These are phyloP conservation scores for Fusarium napiforme DNA, from an alignment of 2,329 filamentous ascomycete species.

Conservation along the genomic window DNA sequence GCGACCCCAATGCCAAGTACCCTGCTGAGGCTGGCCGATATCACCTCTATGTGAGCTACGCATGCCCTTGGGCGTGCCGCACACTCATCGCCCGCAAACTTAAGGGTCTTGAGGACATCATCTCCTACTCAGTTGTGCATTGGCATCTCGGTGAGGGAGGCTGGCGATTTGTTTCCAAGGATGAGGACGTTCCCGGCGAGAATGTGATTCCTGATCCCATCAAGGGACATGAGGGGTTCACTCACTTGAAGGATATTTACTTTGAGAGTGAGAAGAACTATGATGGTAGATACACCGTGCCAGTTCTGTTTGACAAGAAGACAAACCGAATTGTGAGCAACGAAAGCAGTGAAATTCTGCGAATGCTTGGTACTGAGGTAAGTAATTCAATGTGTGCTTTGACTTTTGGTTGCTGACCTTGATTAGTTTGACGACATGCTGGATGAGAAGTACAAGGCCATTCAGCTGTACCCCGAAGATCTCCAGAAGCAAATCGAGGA, in stretches of 20 bases:
- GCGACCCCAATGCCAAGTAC: slow-evolving; percentile 76
- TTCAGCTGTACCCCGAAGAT: slow-evolving; percentile 75
- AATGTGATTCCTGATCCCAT: slow-evolving; percentile 76
- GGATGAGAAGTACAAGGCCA: slow-evolving; percentile 64
- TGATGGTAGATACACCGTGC: slow-evolving; percentile 84
- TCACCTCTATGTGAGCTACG: slow-evolving; percentile 94
- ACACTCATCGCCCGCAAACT: slow-evolving; percentile 88
- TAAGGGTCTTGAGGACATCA: slow-evolving; percentile 90
- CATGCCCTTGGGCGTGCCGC: slow-evolving; percentile 93
- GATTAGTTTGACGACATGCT: slow-evolving; percentile 77
- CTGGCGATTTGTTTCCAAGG: slow-evolving; percentile 81
- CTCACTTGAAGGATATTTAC: slow-evolving; percentile 81
- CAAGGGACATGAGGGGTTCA: slow-evolving; percentile 75
- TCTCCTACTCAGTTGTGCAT: slow-evolving; percentile 84
- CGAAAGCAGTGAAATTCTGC: slow-evolving; percentile 90
- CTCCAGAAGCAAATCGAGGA: slow-evolving; percentile 78
- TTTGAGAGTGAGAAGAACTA: slow-evolving; percentile 79
- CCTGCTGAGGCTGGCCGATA: slow-evolving; percentile 90
- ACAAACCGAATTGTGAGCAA: slow-evolving; percentile 85
- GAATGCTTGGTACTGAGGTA: slow-evolving; percentile 85
- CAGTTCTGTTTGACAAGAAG: slow-evolving; percentile 85
- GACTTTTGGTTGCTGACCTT: not conserved
- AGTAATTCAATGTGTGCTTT: not conserved
- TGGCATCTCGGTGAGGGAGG: slow-evolving; percentile 83
- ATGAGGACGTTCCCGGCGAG: slow-evolving; percentile 66